Evolutionary conservation across 306 rosid species (phyloP), one percentile per base, ranked within the genome.

Genomic region (Astragalus glycyphyllos): DNA sequence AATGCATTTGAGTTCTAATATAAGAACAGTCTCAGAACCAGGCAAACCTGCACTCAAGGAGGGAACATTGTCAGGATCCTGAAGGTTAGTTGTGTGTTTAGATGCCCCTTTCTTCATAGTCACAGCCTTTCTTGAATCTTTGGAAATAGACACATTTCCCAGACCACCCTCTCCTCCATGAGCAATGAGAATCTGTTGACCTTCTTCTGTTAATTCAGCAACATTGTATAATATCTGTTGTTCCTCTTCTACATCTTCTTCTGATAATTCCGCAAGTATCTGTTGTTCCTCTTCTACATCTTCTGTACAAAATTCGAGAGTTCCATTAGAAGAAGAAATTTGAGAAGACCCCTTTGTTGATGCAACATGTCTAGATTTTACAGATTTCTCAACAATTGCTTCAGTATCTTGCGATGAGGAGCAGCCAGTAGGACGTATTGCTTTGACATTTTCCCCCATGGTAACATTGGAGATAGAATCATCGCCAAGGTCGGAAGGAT

Each of bases 1-100:
- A 72, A 87, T 91, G 83, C 96, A 89, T 82, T 94, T 91, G 71
- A 94, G 96, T 75, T 94, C 95, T 75, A 91, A 82, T 67, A 89
- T 83, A 48, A 94, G 85, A 74, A 86, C 64, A 8, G 85, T 71
- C 85, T 94, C 96, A 11, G 89, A 81, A 48, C 92, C 95, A 63
- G 86, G 85, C 37, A 64, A 67, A 77, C 97, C 97, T 54, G 68
- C 51, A 58, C 82, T 49, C 42, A 40, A 55, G 66, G 84, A 71
- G 40, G 92, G 50, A 29, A 77, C 80, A 42, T 57, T 74, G 77
- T 83, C 79, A 65, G 68, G 62, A 20, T 14, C 82, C 72, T 64
- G 75, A 37, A 78, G 48, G 47, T 67, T 69, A 8, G 72, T 11
- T 26, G 35, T 59, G 35, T 75, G 77, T 61, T 73, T 66, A 44